Conservation (phyloP, 169 alveolate genomes). For the Eimeria falciformis region DNA sequence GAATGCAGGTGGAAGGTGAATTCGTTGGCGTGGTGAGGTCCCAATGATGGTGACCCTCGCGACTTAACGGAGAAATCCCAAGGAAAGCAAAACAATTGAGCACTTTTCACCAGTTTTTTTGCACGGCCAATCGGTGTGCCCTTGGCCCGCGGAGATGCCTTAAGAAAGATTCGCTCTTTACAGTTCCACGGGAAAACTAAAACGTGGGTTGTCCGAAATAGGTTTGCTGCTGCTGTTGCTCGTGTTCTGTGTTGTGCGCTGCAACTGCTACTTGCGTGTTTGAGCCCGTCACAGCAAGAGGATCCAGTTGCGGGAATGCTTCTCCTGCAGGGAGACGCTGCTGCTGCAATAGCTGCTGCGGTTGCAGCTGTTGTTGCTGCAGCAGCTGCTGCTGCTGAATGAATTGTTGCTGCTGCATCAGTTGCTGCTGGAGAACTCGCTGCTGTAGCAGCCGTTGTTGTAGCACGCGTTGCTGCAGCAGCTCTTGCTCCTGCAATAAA, state of each 20-base stretch:
- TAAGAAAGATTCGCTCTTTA: too few relatives aligned
- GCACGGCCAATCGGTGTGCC: too few relatives aligned
- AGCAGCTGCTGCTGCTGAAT: slow-evolving; percentile 40
- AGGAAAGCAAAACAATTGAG: too few relatives aligned
- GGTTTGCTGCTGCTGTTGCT: slow-evolving; percentile 25
- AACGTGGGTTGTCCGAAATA: slow-evolving; percentile 6
- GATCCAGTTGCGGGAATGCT: too few relatives aligned
- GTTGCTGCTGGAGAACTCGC: slow-evolving; percentile 15
- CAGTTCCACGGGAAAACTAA: background rate
- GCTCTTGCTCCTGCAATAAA: background rate
- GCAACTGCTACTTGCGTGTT: background rate
- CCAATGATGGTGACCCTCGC: too few relatives aligned
- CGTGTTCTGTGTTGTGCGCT: background rate
- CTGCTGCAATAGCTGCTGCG: slow-evolving; percentile 21
- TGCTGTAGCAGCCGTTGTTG: slow-evolving; percentile 37
- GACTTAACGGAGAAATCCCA: too few relatives aligned
- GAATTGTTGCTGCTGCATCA: slow-evolving; percentile 44
- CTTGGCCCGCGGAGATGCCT: too few relatives aligned
- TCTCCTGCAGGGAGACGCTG: slow-evolving; percentile 1
- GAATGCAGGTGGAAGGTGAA: too few relatives aligned
- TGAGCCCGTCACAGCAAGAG: background rate
- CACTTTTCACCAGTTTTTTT: too few relatives aligned
- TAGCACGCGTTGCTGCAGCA: slow-evolving; percentile 26
- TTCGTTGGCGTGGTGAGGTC: too few relatives aligned
- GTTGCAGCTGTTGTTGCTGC: slow-evolving; percentile 20